Evolutionary conservation across 805 yeast genomes (phyloP).

Genomic region (Suhomyces sp.): DNA sequence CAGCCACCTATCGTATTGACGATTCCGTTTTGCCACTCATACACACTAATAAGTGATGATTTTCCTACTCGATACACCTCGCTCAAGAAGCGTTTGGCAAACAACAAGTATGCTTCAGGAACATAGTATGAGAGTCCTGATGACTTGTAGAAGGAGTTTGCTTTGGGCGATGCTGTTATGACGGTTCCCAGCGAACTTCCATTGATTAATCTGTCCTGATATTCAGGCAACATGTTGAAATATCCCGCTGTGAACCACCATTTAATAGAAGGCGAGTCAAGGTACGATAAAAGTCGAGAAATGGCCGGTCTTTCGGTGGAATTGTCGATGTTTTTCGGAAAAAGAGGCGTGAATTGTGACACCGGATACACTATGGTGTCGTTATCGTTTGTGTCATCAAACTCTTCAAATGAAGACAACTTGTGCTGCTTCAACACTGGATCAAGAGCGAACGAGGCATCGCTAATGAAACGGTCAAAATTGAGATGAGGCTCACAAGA

Average conservation of each 20-base stretch:
- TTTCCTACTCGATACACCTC: constrained; percentile 44
- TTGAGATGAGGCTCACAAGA: constrained; percentile 66
- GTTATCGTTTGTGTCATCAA: constrained; percentile 31
- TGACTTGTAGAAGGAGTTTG: constrained; percentile 89
- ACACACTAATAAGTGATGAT: constrained; percentile 48
- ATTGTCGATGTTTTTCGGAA: constrained; percentile 50
- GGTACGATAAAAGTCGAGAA: constrained; percentile 54
- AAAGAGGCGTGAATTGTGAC: constrained; percentile 84
- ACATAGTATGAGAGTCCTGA: constrained; percentile 75
- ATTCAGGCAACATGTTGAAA: constrained; percentile 82
- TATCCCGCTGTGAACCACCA: constrained; percentile 97
- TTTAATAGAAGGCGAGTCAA: constrained; percentile 51
- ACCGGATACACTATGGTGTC: constrained; percentile 83
- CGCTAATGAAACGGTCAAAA: constrained; percentile 48
- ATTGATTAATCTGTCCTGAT: constrained; percentile 54
- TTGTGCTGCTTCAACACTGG: constrained; percentile 54
- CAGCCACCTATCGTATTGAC: constrained; percentile 84
- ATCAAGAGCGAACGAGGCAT: constrained; percentile 53
- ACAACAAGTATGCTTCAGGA: constrained; percentile 82
- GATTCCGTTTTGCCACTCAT: constrained; percentile 85
- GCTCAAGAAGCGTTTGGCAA: constrained; percentile 66
- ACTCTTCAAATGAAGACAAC: constrained; percentile 29
- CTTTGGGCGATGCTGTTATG: constrained; percentile 89
- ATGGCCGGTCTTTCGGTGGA: constrained; percentile 84
- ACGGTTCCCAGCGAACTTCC: constrained; percentile 64